Base-by-base conservation (phyloP, 805 yeast genomes). In the Zygoascus bituminiphila region DNA sequence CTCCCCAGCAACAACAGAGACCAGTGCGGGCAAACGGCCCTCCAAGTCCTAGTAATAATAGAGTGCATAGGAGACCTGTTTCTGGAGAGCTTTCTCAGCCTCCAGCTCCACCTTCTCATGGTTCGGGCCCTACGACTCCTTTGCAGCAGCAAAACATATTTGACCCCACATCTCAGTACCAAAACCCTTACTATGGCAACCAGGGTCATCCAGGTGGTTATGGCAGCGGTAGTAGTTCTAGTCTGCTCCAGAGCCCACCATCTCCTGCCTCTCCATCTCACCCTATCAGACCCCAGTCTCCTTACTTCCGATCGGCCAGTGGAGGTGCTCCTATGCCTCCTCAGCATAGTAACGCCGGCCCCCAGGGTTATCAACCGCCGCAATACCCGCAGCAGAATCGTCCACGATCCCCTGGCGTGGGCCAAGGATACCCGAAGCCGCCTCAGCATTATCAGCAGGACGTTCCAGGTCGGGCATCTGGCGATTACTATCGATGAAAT, bases 101-200 rank as follows among this genome's bases (percentile, higher is more conserved):
- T 35, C 25, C 46, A 47, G 37, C 24, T 31, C 24, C 50, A 40
- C 19, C 38, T 40, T 14, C 39, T 29, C 46, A 45, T 15, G 37
- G 38, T 3, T 29, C 26, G 2, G 29, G 24, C 12, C 23, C 43
- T 40, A 15, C 29, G 9, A 40, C 26, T 21, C 31, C 31, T 15
- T 5, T 36, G 39, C 39, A 36, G 22, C 39, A 36, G 22, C 39
- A 36, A 19, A 19, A 36, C 17, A 36, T 36, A 20, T 19, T 48
- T 52, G 53, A 37, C 37, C 47, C 45, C 22, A 51, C 51, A 10
- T 25, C 45, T 33, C 39, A 23, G 19, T 20, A 23, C 12, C 46
- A 23, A 15, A 37, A 36, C 6, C 20, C 20, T 19, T 17, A 15
- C 22, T 36, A 17, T 19, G 39, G 21, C 17, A 29, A 15, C n/a